Percentiles rank a stretch among this genome's conserved stretches.
phyloP scores from a whole-genome alignment of 306 rosid genomes.

The Trifolium fragiferum region DNA sequence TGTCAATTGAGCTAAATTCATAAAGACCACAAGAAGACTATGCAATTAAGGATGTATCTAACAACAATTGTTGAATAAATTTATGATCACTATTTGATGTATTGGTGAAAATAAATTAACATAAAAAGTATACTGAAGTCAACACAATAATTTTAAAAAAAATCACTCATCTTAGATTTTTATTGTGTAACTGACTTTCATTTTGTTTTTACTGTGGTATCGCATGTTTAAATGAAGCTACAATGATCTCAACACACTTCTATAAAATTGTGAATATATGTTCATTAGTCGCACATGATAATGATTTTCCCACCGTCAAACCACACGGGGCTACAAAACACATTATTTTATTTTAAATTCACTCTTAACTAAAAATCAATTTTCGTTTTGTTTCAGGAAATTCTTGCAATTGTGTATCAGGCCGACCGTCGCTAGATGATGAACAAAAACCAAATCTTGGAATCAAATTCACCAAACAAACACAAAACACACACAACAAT shows the following conservation, averaged over 20 bases:
- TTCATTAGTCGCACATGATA: no score
- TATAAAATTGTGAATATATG: no score
- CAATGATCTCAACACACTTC: no score
- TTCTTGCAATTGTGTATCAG: constrained; percentile 72
- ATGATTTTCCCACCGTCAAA: no score
- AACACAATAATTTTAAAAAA: background rate
- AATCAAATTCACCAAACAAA: constrained; percentile 60
- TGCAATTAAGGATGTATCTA: no score
- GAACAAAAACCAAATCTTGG: constrained; percentile 69
- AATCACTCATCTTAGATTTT: background rate
- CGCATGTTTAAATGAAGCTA: no score
- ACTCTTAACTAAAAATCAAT: background rate
- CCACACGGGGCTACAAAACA: no score
- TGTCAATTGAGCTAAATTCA: no score
- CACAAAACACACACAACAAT: constrained; percentile 58
- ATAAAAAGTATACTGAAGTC: background rate
- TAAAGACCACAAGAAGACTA: no score
- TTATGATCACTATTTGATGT: background rate
- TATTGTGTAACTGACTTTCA: no score
- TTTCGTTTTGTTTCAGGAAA: constrained; percentile 45
- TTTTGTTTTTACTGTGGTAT: no score
- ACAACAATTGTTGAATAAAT: constrained; percentile 7
- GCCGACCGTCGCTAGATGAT: constrained; percentile 78
- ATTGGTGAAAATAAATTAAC: constrained; percentile 4
- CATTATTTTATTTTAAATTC: background rate